Conservation (phyloP, 106 monocot species). For the Posidonia australis region DNA sequence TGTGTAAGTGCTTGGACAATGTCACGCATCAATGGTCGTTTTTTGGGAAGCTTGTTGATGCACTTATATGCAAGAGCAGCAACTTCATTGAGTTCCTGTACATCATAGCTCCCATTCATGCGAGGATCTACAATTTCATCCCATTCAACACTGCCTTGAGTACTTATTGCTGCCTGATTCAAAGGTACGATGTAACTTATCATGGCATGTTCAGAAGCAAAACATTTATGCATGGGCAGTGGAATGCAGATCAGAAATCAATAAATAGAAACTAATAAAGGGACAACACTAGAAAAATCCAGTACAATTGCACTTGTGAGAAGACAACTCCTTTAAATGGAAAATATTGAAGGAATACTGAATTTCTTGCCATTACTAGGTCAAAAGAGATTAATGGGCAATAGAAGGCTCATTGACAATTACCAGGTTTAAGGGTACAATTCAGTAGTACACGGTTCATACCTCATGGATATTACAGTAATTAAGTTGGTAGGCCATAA, state of each 20-base stretch:
- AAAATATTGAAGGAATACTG: background rate
- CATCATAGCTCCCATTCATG: constrained; percentile 38
- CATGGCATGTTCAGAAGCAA: background rate
- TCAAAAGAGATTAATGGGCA: too few relatives aligned
- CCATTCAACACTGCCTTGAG: constrained; percentile 59
- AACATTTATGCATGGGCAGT: too few relatives aligned
- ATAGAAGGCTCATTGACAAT: too few relatives aligned
- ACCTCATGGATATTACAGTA: too few relatives aligned
- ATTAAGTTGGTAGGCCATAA: too few relatives aligned
- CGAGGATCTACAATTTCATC: constrained; percentile 71
- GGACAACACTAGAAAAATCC: background rate
- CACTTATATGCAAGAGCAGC: constrained; percentile 66
- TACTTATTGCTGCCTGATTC: constrained; percentile 64
- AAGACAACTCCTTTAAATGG: background rate
- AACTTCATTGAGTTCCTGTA: constrained; percentile 45
- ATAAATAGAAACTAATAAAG: background rate
- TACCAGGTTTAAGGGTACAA: too few relatives aligned
- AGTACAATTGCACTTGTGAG: background rate
- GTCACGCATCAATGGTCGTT: constrained; percentile 75
- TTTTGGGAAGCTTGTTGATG: constrained; percentile 36
- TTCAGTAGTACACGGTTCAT: too few relatives aligned
- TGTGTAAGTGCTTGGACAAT: constrained; percentile 42
- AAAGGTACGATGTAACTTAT: background rate
- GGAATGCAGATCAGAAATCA: background rate
- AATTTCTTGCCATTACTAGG: background rate